Evolutionary conservation across 1,139 yeast genomes (phyloP), one percentile per base, ranked within the genome.

Genomic region (Magnusiomyces magnusii): DNA sequence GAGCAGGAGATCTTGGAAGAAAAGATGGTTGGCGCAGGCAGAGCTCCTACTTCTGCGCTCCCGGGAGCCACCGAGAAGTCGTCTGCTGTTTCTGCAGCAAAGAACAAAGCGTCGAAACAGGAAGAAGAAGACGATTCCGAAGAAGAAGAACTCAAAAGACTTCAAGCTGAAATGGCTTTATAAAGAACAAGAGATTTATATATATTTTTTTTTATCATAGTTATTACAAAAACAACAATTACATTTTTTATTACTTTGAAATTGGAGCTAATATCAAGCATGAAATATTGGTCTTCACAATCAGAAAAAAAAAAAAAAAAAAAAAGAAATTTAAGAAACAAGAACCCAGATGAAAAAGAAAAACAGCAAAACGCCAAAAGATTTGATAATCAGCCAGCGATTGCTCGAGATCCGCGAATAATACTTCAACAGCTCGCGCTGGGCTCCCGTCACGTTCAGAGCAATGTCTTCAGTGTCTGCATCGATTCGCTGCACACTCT

Each of bases 101-200:
- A 36, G 50, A 42, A 25, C 53, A 50, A n/a, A 42, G 66, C 78
- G 75, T 51, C 78, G 73, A 31, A 28, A 60, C 80, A 77, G 34
- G 80, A 75, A 27, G 88, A 84, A 63, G 91, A 85, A 60, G 95
- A 87, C 67, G 28, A 25, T n/a, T 95, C 88, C 68, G 96, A 92
- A 72, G 97, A 91, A 73, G 91, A 86, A 71, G 97, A 96, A 62
- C 79, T 92, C 71, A 84, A 86, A 70, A 95, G 89, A 65, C 77
- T 92, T 65, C 95, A 88, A 74, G 96, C 95, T 27, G 97, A 92
- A 72, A 92, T 92, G 98, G 97, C 97, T 27, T 79, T 88, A 74
- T 89, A 76, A 74, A 51, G 41, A 21, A 17, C 17, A 39, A 39
- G 17, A 19, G 7, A 5, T 17, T 7, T 5, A 21, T 42, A 42